Conservation (phyloP, 768 basidiomycete genomes). For the Hericium erinaceus region DNA sequence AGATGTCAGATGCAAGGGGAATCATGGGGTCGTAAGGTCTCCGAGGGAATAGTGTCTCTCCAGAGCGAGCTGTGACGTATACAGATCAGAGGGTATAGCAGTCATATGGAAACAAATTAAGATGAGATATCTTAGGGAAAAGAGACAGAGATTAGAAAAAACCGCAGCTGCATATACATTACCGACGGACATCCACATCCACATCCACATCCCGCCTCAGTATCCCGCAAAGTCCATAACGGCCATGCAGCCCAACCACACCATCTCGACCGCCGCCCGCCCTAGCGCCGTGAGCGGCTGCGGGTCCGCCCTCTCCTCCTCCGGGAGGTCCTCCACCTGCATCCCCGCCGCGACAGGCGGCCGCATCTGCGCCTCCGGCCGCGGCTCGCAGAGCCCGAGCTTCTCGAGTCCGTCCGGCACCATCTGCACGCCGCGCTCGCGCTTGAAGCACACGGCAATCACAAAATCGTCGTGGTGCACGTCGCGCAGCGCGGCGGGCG, state of each 20-base stretch:
- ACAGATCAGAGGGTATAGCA: conserved; percentile 1
- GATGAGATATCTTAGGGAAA: background rate
- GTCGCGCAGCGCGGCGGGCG: conserved; percentile 27
- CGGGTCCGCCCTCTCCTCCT: conserved; percentile 29
- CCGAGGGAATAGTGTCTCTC: background rate
- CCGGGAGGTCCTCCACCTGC: conserved; percentile 32
- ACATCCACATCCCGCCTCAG: background rate
- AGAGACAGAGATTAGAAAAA: background rate
- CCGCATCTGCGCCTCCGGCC: conserved; percentile 5
- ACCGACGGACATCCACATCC: background rate
- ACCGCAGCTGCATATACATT: background rate
- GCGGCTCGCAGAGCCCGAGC: conserved; percentile 51
- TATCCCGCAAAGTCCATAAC: conserved; percentile 30
- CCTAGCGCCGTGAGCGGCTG: conserved; percentile 39
- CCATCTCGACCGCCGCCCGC: conserved; percentile 42
- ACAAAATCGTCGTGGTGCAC: conserved; percentile 32
- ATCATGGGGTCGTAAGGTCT: too few species aligned
- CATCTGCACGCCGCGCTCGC: conserved; percentile 67
- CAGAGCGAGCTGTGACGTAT: background rate
- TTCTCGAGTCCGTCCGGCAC: conserved; percentile 69
- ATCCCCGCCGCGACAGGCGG: conserved; percentile 2
- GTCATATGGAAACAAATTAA: background rate
- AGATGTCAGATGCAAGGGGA: background rate
- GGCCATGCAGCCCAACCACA: conserved; percentile 46
- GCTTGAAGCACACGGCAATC: conserved; percentile 53